phyloP scores from a whole-genome alignment of 768 basidiomycete species.

The Tulasnella sp. region DNA sequence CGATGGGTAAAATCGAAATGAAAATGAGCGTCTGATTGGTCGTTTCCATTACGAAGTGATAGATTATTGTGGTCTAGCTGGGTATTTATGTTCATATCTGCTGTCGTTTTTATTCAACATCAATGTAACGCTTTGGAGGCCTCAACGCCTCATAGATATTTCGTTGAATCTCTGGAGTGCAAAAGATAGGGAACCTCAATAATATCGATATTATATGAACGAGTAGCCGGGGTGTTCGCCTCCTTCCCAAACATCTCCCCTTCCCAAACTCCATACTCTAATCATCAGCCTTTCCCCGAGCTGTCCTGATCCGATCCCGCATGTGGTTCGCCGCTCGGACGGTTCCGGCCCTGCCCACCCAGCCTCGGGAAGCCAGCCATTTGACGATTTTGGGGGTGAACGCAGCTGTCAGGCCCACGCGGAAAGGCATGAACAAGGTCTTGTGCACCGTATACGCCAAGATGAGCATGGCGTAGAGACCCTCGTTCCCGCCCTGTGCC shows the following conservation, averaged over 20 bases:
- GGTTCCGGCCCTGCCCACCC: slow-evolving; percentile 65
- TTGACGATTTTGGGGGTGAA: slow-evolving; percentile 76
- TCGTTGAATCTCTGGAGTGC: neutral
- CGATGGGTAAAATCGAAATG: slow-evolving; percentile 78
- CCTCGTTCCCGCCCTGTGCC: slow-evolving; percentile 42
- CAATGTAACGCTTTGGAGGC: neutral
- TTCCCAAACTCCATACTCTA: neutral
- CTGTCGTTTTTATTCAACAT: neutral
- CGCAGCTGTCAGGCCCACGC: slow-evolving; percentile 80
- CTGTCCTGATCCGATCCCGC: neutral
- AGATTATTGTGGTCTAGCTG: neutral
- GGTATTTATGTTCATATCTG: neutral
- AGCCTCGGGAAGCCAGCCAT: slow-evolving; percentile 72
- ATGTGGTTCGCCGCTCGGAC: slow-evolving; percentile 37
- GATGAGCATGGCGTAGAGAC: slow-evolving; percentile 83
- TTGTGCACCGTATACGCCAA: slow-evolving; percentile 96
- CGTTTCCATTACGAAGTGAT: neutral
- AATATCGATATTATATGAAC: neutral
- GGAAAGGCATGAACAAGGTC: slow-evolving; percentile 76
- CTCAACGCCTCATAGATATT: neutral
- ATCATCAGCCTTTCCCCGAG: slow-evolving; percentile 2
- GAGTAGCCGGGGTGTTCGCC: neutral
- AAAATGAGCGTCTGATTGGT: slow-evolving; percentile 78
- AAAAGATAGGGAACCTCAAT: neutral
- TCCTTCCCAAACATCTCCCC: neutral